Conservation (phyloP, 73 alveolate genomes). For the Paramecium sonneborni region DNA sequence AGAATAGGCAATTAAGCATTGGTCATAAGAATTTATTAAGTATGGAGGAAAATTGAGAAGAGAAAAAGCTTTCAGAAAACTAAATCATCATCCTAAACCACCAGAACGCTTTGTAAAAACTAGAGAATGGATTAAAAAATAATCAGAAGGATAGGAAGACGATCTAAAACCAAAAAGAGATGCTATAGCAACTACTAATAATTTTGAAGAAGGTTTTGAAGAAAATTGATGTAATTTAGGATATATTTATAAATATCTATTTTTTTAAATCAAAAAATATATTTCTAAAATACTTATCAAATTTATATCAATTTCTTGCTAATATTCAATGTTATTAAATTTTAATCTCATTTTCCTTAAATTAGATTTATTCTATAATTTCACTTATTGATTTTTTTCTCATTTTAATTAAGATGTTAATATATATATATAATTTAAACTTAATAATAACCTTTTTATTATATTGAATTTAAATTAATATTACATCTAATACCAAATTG, state of each 20-base stretch:
- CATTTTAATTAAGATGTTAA: too few relatives aligned
- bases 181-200: background rate
- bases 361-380: too few relatives aligned
- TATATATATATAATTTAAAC: too few relatives aligned
- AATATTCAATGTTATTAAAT: too few relatives aligned
- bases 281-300: background rate
- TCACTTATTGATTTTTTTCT: too few relatives aligned
- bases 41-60: slow-evolving; percentile 24
- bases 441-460: too few relatives aligned
- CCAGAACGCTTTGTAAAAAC: slow-evolving; percentile 10
- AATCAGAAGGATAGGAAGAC: background rate
- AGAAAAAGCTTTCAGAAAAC: background rate
- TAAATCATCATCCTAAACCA: background rate
- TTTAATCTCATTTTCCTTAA: too few relatives aligned
- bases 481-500: too few relatives aligned
- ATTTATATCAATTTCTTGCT: background rate
- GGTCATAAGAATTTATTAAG: background rate
- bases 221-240: background rate
- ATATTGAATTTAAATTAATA: too few relatives aligned
- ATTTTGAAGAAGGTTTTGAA: background rate
- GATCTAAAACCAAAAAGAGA: background rate
- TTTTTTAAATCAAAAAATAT: background rate
- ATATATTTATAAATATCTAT: background rate
- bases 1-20: background rate
- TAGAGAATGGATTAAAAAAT: slow-evolving; percentile 23